Evolutionary conservation across 1,139 yeast genomes (phyloP).

Genomic region (Yamadazyma taylorii): DNA sequence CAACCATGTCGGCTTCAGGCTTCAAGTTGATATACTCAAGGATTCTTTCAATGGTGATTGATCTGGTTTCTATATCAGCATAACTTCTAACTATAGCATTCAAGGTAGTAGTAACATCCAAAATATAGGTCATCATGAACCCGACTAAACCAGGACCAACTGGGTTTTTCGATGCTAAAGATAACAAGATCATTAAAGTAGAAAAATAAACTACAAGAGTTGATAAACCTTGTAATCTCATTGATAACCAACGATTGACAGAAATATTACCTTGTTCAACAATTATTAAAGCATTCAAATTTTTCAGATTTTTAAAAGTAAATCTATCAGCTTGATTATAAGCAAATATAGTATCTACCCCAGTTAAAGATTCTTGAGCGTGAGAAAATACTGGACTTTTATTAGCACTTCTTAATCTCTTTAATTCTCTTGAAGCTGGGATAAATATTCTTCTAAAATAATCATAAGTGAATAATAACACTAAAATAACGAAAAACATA

Average conservation of each 20-base stretch:
- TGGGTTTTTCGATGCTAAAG: constrained; percentile 21
- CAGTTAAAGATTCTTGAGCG: constrained; percentile 38
- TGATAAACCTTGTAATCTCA: constrained; percentile 38
- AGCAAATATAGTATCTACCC: constrained; percentile 38
- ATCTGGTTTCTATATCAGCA: constrained; percentile 36
- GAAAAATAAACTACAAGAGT: constrained; percentile 31
- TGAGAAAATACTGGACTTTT: constrained; percentile 38
- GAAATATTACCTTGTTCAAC: constrained; percentile 25
- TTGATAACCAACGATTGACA: constrained; percentile 39
- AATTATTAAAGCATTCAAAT: constrained; percentile 23
- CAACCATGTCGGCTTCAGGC: constrained; percentile 33
- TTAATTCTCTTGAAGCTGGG: constrained; percentile 40
- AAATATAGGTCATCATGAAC: constrained; percentile 37
- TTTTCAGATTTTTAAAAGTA: constrained; percentile 19
- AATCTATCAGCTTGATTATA: constrained; percentile 32
- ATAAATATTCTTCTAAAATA: constrained; percentile 29
- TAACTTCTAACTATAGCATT: constrained; percentile 34
- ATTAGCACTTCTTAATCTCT: constrained; percentile 31
- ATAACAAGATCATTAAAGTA: constrained; percentile 26
- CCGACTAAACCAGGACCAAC: constrained; percentile 37
- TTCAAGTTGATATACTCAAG: constrained; percentile 34
- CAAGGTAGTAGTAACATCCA: constrained; percentile 31
- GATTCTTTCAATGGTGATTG: constrained; percentile 37
- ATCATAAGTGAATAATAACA: constrained; percentile 27
- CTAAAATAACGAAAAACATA: constrained; percentile 28